Base-by-base conservation (phyloP, 768 basidiomycete genomes). In the Trametes cingulata region DNA sequence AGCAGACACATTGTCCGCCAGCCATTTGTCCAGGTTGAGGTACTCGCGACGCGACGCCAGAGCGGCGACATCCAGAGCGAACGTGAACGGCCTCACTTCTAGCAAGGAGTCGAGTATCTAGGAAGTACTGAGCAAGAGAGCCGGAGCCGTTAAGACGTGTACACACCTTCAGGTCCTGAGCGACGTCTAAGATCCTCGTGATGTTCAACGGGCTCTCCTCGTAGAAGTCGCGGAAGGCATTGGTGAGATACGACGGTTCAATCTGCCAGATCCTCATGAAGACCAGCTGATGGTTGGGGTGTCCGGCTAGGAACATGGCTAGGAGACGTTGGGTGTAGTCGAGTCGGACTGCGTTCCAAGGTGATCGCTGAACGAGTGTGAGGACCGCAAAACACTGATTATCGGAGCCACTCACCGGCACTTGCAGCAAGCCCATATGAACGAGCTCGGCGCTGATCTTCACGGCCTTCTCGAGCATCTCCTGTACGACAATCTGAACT, bases 231-330 rank as follows among this genome's bases (percentile, higher is more conserved):
- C 89, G 85, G 74, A 98, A 90, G 7, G 93, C 93, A 56, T 87
- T 83, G 5, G 93, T 88, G 51, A 98, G 83, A 72, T 95, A 92
- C 0, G 86, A 78, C 0, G 91, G 91, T 68, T 94, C 85, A 42
- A 92, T 88, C 69, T 95, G 92, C 90, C 93, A 95, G 56, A 99
- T 86, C 48, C 94, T 85, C 86, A 96, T 94, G 77, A 98, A 98
- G 57, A 98, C 95, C 10, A 99, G 84, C 65, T 97, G 93, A 68
- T 97, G 94, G 66, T 95, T 95, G 8, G 95, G 94, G 68, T 95
- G 91, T 15, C 93, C 92, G 19, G 87, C 88, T 41, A 98, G 80
- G 77, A 98, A 98, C 86, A 93, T 91, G 37, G 85, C 81, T 50
- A 98, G 79, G 14, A 98, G 78, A 65, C 90, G 89, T 58, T 88